phyloP scores from a whole-genome alignment of 2,329 filamentous ascomycete species.

The Aspergillus hortae region DNA sequence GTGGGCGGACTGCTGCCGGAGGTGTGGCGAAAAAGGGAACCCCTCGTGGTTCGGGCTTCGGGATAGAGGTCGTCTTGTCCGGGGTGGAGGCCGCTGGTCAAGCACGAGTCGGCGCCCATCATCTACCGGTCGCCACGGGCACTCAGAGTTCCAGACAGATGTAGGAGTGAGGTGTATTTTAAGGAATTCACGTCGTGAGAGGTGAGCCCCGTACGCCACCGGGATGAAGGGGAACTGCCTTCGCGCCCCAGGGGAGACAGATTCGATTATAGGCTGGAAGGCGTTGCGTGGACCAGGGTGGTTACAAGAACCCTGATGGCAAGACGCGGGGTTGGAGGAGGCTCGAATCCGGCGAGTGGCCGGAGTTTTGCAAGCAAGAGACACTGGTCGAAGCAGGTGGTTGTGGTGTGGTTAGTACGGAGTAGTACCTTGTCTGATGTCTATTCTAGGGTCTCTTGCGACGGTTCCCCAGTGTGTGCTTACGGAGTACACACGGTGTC shows the following conservation, averaged over 20 bases:
- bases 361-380: no score
- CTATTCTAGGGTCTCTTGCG: no score
- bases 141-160: background rate
- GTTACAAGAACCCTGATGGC: background rate
- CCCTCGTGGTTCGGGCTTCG: constrained; percentile 11
- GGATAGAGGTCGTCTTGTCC: constrained; percentile 13
- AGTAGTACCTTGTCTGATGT: no score
- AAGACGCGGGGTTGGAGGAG: no score
- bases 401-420: no score
- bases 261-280: background rate
- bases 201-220: background rate
- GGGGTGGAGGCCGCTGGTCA: constrained; percentile 13
- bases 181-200: constrained; percentile 1
- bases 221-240: background rate
- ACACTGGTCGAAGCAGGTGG: background rate
- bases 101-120: constrained; percentile 19
- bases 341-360: no score
- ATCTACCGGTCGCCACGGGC: background rate
- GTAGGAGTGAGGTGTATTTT: background rate
- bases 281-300: background rate
- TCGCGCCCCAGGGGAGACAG: no score
- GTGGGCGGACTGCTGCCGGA: background rate
- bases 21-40: constrained; percentile 4
- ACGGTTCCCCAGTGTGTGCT: no score
- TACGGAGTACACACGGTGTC: background rate